Percentiles rank a stretch among this genome's conserved stretches.
Evolutionary conservation across 495 filamentous ascomycete species (phyloP).

Genomic region (Xylaria telfairii): DNA sequence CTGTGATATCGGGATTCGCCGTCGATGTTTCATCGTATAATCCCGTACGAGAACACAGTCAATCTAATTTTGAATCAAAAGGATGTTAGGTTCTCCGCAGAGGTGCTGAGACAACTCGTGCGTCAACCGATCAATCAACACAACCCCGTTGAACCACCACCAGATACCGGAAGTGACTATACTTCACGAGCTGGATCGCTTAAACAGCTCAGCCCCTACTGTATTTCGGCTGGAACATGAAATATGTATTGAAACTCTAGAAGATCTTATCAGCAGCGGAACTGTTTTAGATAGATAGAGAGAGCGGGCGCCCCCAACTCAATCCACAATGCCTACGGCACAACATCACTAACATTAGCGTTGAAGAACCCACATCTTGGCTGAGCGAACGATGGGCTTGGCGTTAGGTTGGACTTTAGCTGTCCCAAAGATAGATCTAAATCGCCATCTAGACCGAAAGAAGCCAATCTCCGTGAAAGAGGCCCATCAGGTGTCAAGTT

Average conservation of each 20-base stretch:
- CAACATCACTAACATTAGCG: not conserved
- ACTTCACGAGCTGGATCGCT: not conserved
- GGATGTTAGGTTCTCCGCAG: not conserved
- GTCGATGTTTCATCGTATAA: conserved; percentile 5
- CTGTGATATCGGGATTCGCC: conserved; percentile 1
- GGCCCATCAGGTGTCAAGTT: not conserved
- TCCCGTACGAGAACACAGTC: not conserved
- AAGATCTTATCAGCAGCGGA: not conserved
- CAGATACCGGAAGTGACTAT: not conserved
- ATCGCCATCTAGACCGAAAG: not conserved
- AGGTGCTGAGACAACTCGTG: conserved; percentile 5
- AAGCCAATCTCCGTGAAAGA: not conserved
- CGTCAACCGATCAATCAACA: not conserved
- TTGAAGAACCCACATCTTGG: not conserved
- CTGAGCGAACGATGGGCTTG: conserved; percentile 4
- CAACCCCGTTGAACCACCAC: not conserved
- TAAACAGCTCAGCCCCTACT: not conserved
- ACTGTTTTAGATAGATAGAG: not conserved
- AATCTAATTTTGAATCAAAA: not conserved
- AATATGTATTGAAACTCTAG: not conserved
- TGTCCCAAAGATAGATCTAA: not conserved
- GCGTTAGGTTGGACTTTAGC: not conserved
- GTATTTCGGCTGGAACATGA: conserved; percentile 3
- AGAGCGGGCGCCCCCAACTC: not conserved
- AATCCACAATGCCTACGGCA: conserved; percentile 7